Evolutionary conservation across 2,329 filamentous ascomycete species (phyloP), one percentile per base, ranked within the genome.

Genomic region (Claviceps sp.): DNA sequence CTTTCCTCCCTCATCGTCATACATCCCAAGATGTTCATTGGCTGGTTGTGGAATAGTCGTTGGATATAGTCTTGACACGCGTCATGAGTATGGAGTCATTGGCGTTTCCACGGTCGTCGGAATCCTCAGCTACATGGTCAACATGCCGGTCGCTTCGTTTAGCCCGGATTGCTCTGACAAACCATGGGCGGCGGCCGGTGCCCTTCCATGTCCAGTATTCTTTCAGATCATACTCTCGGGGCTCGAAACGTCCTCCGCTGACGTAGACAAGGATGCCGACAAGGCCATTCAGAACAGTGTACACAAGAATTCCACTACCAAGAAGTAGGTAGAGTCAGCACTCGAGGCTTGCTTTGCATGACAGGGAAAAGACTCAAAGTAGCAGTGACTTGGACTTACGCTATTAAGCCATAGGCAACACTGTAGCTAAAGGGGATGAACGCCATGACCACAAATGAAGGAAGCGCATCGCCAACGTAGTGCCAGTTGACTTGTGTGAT

Each of bases 361-460:
- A 26, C 13, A 20, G 26, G 6, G 14, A 45, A 3, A 16, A 13
- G 8, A 2, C 4, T 30, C 2, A 20, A 16, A 9, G 14, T 8
- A 16, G 11, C 16, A 9, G 13, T 16, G n/a, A 37, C 8, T 6
- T n/a, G 2, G 16, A 72, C 76, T 70, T 64, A 80, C 78, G 78
- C 84, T 58, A 88, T 86, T 30, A 89, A 76, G 18, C 85, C 85
- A 56, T 88, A 88, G 7, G 85, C 84, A 47, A 87, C 85, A 50
- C 82, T 86, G 73, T 88, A 89, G 56, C 81, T 87, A 63, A 88
- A 86, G 0, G 85, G 85, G 70, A 89, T 88, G 51, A 86, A 78
- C 1, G 79, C 78, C 58, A 88, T 79, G 4, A 85, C 86, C 37
- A 88, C 73, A 65, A 88, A 88, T 0, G 85, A 86, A 0, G 85